A percentile compares a stretch with the other conserved stretches of the same genome.
Conservation (phyloP, 1,284 basidiomycete species). For the Moniliophthora roreri region DNA sequence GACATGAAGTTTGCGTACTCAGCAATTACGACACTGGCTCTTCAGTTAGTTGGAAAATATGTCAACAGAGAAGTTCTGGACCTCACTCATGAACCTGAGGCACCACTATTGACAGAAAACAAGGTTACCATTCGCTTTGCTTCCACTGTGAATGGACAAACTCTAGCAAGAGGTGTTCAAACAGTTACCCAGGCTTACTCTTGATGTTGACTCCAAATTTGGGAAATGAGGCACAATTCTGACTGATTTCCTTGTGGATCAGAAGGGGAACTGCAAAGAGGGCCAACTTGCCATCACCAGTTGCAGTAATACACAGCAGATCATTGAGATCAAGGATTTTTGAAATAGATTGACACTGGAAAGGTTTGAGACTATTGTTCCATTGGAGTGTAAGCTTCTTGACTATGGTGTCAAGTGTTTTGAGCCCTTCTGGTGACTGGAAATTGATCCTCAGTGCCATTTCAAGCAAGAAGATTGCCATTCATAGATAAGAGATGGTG, state of each 20-base stretch:
- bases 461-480: no score
- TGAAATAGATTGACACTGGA: conserved; percentile 7
- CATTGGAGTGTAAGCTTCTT: conserved; percentile 7
- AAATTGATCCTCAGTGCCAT: no score
- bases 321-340: conserved; percentile 12
- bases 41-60: no score
- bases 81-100: no score
- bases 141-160: no score
- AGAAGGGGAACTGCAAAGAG: conserved; percentile 9
- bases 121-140: conserved; percentile 5
- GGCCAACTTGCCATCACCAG: conserved; percentile 11
- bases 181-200: conserved; percentile 1
- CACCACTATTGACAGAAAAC: not conserved
- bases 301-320: conserved; percentile 5
- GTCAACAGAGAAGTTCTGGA: no score
- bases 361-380: conserved; percentile 3
- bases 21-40: no score
- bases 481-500: no score
- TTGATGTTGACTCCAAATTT: not conserved
- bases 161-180: conserved; percentile 10
- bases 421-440: no score
- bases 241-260: conserved; percentile 1
- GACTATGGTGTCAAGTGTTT: conserved; percentile 4
- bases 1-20: no score
- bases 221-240: not conserved